These are phyloP conservation scores for Echinochloa phyllopogon DNA, from an alignment of 176 grass and related monocot species.

Conservation along the genomic window DNA sequence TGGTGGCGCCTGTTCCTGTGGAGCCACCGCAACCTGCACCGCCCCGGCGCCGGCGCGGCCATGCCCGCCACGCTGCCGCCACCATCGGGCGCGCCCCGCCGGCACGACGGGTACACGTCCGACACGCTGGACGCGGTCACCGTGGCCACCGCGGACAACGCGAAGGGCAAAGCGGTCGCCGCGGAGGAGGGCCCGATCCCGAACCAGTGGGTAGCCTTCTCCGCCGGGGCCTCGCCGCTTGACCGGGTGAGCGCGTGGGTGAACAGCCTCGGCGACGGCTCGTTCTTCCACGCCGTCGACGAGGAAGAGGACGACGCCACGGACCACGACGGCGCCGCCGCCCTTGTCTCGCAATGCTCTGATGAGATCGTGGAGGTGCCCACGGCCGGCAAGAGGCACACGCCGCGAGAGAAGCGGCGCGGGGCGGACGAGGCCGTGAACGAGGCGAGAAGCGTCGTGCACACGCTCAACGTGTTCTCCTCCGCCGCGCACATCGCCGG, in stretches of 20 bases:
- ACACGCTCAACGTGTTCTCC: constrained; percentile 63
- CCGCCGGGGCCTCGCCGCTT: constrained; percentile 53
- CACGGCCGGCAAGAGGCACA: constrained; percentile 29
- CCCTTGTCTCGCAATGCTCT: not conserved
- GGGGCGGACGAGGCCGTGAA: constrained; percentile 40
- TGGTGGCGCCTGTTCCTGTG: constrained; percentile 84
- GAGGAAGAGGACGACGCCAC: constrained; percentile 18
- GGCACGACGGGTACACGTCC: constrained; percentile 71
- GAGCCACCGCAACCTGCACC: constrained; percentile 81
- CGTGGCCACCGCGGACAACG: constrained; percentile 14
- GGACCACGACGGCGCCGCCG: constrained; percentile 5
- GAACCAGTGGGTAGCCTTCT: constrained; percentile 80
- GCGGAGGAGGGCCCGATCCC: constrained; percentile 40
- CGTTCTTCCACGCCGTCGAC: constrained; percentile 30
- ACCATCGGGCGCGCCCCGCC: not conserved
- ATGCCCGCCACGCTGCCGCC: not conserved
- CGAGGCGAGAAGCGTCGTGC: constrained; percentile 64
- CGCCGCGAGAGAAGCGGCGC: constrained; percentile 37
- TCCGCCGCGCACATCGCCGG: constrained; percentile 72
- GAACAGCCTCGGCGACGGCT: constrained; percentile 61
- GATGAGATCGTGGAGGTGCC: constrained; percentile 61
- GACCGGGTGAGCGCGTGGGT: constrained; percentile 92
- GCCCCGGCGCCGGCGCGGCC: constrained; percentile 19
- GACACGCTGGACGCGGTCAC: constrained; percentile 61
- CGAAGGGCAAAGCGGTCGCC: constrained; percentile 49